Base-by-base conservation (phyloP, 192 early-diverging fungal species). In the Backusella sp. region DNA sequence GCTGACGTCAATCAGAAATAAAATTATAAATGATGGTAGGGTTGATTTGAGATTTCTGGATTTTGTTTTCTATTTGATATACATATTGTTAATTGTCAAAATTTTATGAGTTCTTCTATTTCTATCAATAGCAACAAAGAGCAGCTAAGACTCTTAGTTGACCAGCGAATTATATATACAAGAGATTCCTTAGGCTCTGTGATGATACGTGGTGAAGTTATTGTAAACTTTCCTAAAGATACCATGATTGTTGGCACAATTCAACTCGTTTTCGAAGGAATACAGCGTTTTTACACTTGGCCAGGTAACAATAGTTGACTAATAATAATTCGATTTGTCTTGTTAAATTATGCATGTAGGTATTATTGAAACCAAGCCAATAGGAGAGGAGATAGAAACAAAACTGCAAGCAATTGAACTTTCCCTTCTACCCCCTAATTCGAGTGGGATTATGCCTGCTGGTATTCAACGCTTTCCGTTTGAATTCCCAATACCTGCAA, bases 401-500 rank as follows among this genome's bases (percentile, higher is more conserved):
- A 37, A 66, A 3, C 21, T 79, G 17, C 73, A 75, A 17, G n/a
- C 41, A 8, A 70, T 79, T 56, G 73, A 79, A 49, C 26, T 79
- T 41, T 79, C 78, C 3, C n/a, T 79, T 19, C 41, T 74, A 49
- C 73, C 78, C 14, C 78, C 73, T 15, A 53, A 59, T 26, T 41
- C 14, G 37, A n/a, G 28, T 12, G 68, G 73, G 17, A 66, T 62
- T 2, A 70, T 79, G 46, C 68, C 73, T 35, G 49, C 73, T 11
- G 73, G 78, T 30, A 34, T 41, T 23, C 73, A 79, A 66, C 78
- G 73, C 12, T 44, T 75, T 11, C 78, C 78, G 0, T 79, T 79
- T 49, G 78, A 79, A 35, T 71, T 79, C 36, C 78, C 78, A 23
- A 75, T 79, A 17, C 73, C 78, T 21, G 17, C 67, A n/a, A 49